Conservation (phyloP, 2,329 filamentous ascomycete genomes). For the Microdochium trichocladiopsis region DNA sequence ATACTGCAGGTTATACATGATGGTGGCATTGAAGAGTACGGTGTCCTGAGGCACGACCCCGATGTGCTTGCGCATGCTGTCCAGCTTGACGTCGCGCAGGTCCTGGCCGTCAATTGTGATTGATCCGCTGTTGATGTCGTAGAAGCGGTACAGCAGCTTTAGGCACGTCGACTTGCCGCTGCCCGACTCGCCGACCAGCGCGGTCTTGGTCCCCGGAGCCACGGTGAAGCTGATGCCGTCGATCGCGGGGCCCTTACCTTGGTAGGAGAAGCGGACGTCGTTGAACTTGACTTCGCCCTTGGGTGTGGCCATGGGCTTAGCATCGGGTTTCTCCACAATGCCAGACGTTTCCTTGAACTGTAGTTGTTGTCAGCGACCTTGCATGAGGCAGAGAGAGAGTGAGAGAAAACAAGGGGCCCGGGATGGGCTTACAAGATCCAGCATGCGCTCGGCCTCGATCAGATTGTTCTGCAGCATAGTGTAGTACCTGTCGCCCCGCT, state of each 20-base stretch:
- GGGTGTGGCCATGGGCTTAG: slow-evolving; percentile 19
- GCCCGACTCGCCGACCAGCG: slow-evolving; percentile 37
- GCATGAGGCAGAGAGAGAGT: not conserved
- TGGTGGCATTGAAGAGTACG: slow-evolving; percentile 49
- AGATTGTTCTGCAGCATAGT: slow-evolving; percentile 37
- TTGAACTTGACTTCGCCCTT: slow-evolving; percentile 32
- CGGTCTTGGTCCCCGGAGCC: slow-evolving; percentile 34
- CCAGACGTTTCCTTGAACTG: slow-evolving; percentile 36
- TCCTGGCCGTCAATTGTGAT: slow-evolving; percentile 51
- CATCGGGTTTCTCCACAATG: slow-evolving; percentile 32
- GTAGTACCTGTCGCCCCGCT: slow-evolving; percentile 23
- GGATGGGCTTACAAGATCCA: slow-evolving; percentile 28
- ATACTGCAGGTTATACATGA: slow-evolving; percentile 54
- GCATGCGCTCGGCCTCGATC: slow-evolving; percentile 36
- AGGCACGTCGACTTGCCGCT: slow-evolving; percentile 50
- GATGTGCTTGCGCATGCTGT: slow-evolving; percentile 43
- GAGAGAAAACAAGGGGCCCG: too few species aligned
- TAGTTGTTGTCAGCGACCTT: slow-evolving; percentile 1
- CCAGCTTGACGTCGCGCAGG: slow-evolving; percentile 33
- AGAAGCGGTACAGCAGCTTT: slow-evolving; percentile 52
- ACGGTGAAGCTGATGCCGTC: slow-evolving; percentile 33
- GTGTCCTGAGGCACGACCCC: slow-evolving; percentile 50
- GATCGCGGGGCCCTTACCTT: slow-evolving; percentile 28
- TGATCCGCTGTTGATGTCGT: slow-evolving; percentile 44
- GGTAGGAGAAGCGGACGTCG: slow-evolving; percentile 35